These are phyloP conservation scores for Thozetella sp. DNA, from an alignment of 495 filamentous ascomycete species.

Conservation along the genomic window DNA sequence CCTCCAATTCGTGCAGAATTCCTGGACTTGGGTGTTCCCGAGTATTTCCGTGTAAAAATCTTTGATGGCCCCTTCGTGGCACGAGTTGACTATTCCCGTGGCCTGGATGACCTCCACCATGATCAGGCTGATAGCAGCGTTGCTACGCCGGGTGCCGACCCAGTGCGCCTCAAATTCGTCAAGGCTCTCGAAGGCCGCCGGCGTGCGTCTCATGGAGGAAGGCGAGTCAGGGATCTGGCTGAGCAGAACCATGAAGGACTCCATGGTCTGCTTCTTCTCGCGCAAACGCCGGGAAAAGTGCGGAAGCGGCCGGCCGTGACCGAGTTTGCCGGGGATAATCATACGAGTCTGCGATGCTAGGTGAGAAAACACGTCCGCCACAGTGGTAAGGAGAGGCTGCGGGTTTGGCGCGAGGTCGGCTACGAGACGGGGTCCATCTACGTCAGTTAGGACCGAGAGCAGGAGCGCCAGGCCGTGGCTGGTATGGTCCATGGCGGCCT, in stretches of 20 bases:
- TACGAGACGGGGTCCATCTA: neutral
- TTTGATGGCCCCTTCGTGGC: neutral
- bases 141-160: neutral
- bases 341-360: conserved; percentile 7
- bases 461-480: conserved; percentile 11
- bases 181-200: conserved; percentile 8
- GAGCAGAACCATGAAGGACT: conserved; percentile 9
- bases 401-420: conserved; percentile 10
- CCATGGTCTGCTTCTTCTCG: conserved; percentile 10
- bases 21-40: neutral
- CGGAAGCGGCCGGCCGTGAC: conserved; percentile 4
- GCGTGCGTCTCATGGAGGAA: neutral
- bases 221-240: conserved; percentile 4
- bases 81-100: neutral
- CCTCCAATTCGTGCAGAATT: conserved; percentile 5
- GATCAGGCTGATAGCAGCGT: neutral
- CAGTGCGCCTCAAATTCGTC: conserved; percentile 13
- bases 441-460: conserved; percentile 7
- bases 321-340: conserved; percentile 5
- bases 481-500: conserved; percentile 9
- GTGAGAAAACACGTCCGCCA: conserved; percentile 7
- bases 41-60: neutral
- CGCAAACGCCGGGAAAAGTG: neutral
- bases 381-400: neutral
- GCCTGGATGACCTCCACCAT: neutral